Evolutionary conservation across 768 basidiomycete species (phyloP).

Genomic region (Russula ochroleuca): DNA sequence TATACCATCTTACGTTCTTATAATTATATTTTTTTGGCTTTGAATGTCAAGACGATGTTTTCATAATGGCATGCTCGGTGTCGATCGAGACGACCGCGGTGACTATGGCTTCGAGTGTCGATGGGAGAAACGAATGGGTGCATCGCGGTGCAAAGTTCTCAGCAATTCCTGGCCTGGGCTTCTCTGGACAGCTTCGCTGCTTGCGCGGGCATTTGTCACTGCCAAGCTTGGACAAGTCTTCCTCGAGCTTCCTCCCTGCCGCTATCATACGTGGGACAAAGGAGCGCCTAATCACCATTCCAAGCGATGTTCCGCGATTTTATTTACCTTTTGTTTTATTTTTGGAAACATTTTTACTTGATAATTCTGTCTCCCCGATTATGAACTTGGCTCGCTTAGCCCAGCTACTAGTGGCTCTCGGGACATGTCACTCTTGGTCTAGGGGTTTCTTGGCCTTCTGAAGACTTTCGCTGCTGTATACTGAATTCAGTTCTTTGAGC

Average conservation of each 20-base stretch:
- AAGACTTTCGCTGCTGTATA: neutral
- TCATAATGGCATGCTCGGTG: neutral
- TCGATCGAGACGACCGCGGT: neutral
- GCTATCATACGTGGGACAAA: neutral
- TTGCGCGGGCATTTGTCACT: neutral
- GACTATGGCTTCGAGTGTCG: neutral
- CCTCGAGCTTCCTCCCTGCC: neutral
- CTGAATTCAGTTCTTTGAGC: too few relatives aligned
- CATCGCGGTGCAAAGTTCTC: neutral
- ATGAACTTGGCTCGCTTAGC: neutral
- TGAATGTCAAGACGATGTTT: neutral
- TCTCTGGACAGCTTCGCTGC: neutral
- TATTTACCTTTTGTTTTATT: neutral
- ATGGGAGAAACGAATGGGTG: neutral
- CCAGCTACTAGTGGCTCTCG: neutral
- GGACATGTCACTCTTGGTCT: neutral
- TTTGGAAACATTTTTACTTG: neutral
- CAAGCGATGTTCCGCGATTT: neutral
- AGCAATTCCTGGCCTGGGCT: neutral
- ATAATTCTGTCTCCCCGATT: too few relatives aligned
- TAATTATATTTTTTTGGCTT: neutral
- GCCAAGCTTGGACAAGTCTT: neutral
- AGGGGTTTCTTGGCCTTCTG: neutral
- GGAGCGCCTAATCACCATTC: neutral
- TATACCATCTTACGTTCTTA: slow-evolving; percentile 18